Percentiles rank a stretch among this genome's conserved stretches.
Evolutionary conservation across 768 basidiomycete species (phyloP).

Genomic region (Gloeopeniophorella convolvens): DNA sequence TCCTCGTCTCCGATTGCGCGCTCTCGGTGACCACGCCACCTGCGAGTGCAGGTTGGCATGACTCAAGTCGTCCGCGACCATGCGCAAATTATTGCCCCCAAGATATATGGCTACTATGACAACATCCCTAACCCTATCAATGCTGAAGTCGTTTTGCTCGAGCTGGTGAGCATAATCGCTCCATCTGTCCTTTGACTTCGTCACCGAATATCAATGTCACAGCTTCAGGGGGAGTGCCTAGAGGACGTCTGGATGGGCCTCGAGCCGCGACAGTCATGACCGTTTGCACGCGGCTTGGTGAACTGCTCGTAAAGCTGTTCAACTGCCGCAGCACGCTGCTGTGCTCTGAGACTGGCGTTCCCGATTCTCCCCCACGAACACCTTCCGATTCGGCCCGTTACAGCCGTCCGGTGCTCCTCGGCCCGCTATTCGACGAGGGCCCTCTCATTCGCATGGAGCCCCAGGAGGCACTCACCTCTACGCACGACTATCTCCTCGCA

Average conservation of each 20-base stretch:
- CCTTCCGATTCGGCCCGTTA: conserved; percentile 4
- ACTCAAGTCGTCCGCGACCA: conserved; percentile 22
- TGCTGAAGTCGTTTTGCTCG: conserved; percentile 29
- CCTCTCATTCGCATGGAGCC: conserved; percentile 24
- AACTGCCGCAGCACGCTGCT: conserved; percentile 24
- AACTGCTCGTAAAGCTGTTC: conserved; percentile 26
- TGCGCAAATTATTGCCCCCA: conserved; percentile 24
- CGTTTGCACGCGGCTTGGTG: conserved; percentile 24
- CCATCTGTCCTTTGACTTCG: neutral
- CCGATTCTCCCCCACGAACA: conserved; percentile 20
- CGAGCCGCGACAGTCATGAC: conserved; percentile 20
- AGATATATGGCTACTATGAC: conserved; percentile 28
- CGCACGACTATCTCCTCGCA: conserved; percentile 26
- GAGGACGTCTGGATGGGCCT: conserved; percentile 26
- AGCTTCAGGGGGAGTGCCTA: conserved; percentile 27
- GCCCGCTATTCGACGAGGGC: conserved; percentile 25
- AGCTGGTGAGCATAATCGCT: conserved; percentile 21
- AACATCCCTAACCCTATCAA: conserved; percentile 26
- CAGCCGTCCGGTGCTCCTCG: conserved; percentile 22
- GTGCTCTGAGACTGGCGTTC: conserved; percentile 25
- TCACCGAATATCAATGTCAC: conserved; percentile 7
- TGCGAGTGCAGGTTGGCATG: conserved; percentile 27
- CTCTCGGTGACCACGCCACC: neutral
- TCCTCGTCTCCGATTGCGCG: neutral
- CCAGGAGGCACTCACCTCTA: conserved; percentile 23